phyloP scores from a whole-genome alignment of 2,329 filamentous ascomycete genomes.

The Karstenula rhodostoma region DNA sequence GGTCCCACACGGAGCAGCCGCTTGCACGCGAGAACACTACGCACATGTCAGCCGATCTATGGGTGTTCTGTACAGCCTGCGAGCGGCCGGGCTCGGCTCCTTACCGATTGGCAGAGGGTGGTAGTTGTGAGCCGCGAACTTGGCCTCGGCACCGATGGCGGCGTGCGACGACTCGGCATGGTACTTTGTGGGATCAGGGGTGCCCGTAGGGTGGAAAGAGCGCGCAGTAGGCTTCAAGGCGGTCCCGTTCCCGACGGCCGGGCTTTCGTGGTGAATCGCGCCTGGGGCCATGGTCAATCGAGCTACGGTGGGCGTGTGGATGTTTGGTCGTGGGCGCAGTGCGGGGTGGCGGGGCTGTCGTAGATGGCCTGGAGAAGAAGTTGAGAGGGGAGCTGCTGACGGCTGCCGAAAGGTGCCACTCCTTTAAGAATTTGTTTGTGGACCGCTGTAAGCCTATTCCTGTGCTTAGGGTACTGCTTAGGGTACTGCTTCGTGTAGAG shows the following conservation, averaged over 20 bases:
- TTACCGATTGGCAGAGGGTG: conserved; percentile 86
- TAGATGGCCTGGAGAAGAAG: conserved; percentile 4
- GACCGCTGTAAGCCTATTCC: conserved; percentile 22
- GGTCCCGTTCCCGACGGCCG: conserved; percentile 35
- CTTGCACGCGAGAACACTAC: conserved; percentile 76
- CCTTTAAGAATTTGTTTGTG: conserved; percentile 15
- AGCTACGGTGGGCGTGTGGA: conserved; percentile 8
- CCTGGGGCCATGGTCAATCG: conserved; percentile 44
- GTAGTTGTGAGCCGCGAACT: conserved; percentile 97
- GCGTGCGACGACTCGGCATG: conserved; percentile 80
- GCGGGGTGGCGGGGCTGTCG: conserved; percentile 15
- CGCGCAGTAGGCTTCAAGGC: conserved; percentile 48
- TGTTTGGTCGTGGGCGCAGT: conserved; percentile 5
- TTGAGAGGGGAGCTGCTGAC: background rate
- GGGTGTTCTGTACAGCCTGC: background rate
- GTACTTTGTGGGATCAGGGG: conserved; percentile 58
- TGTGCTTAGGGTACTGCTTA: conserved; percentile 24
- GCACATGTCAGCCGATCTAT: conserved; percentile 20
- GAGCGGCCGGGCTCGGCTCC: conserved; percentile 2
- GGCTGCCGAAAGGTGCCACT: conserved; percentile 4
- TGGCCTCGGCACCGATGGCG: conserved; percentile 82
- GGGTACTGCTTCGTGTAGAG: conserved; percentile 20
- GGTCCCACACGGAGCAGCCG: conserved; percentile 94
- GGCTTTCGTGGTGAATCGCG: conserved; percentile 38
- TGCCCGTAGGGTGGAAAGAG: conserved; percentile 48